A percentile compares a stretch with the other conserved stretches of the same genome.
Conservation (phyloP, 225 moss, liverwort and hornwort genomes). For the Pseudisothecium myosuroides region DNA sequence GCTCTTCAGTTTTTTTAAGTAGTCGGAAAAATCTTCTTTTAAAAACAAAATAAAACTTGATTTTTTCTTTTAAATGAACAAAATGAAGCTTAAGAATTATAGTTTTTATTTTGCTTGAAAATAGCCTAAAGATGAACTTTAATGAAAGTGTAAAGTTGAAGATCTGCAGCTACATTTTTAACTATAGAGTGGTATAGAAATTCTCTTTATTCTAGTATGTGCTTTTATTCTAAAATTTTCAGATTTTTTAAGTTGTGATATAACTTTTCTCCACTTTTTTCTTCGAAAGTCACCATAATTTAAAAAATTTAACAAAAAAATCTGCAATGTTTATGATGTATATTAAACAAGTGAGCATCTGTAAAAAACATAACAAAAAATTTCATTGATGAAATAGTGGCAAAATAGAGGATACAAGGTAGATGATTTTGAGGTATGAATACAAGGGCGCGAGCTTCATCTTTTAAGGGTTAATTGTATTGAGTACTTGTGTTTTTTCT, state of each 20-base stretch:
- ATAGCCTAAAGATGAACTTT: neutral
- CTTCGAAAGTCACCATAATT: no score
- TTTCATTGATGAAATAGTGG: no score
- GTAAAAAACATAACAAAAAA: no score
- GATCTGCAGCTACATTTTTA: neutral
- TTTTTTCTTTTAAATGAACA: neutral
- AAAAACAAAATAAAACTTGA: rapidly evolving
- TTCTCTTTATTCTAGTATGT: neutral
- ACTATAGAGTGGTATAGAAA: neutral
- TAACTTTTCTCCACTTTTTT: no score
- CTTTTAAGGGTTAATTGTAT: neutral
- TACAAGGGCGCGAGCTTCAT: rapidly evolving
- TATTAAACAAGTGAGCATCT: no score
- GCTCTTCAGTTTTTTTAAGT: no score
- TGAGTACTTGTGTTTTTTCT: neutral
- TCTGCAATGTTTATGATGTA: no score
- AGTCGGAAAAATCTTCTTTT: neutral
- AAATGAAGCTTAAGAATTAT: neutral
- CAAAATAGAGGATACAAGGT: neutral
- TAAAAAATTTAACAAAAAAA: no score
- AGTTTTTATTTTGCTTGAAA: rapidly evolving
- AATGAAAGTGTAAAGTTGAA: no score
- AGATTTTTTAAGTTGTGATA: no score
- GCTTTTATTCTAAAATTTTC: neutral
- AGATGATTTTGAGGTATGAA: rapidly evolving